These are phyloP conservation scores for Panaeolus cyanescens DNA, from an alignment of 768 basidiomycete genomes.

Conservation along the genomic window DNA sequence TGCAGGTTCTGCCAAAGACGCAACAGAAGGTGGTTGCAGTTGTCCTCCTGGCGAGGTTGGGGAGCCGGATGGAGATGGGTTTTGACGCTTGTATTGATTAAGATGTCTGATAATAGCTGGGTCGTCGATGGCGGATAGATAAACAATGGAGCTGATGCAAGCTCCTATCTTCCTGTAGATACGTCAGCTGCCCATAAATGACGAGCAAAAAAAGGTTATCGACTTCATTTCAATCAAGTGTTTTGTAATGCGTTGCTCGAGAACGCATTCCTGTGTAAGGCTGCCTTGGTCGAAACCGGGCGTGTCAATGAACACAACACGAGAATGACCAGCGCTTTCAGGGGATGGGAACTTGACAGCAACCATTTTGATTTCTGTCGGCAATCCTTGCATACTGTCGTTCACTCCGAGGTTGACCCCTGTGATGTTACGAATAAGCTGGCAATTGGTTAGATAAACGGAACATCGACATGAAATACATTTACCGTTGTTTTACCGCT, in stretches of 20 bases:
- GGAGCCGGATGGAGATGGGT: neutral
- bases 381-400: neutral
- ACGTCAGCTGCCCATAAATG: neutral
- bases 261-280: neutral
- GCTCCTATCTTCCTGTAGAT: neutral
- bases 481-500: neutral
- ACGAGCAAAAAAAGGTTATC: neutral
- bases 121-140: neutral
- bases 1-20: neutral
- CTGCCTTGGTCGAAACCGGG: constrained; percentile 5
- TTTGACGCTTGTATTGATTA: neutral
- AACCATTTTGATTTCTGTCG: neutral
- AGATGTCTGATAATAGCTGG: neutral
- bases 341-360: neutral
- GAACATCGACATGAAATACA: neutral
- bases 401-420: neutral
- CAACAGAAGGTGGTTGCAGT: neutral
- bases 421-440: neutral
- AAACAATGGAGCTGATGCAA: neutral
- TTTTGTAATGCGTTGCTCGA: neutral
- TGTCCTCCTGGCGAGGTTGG: neutral
- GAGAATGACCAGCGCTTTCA: neutral
- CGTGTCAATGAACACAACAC: neutral
- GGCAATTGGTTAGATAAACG: neutral
- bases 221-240: neutral